A percentile compares a stretch with the other conserved stretches of the same genome.
Conservation (phyloP, 164 flowering plant genomes). For the Kingdonia uniflora region DNA sequence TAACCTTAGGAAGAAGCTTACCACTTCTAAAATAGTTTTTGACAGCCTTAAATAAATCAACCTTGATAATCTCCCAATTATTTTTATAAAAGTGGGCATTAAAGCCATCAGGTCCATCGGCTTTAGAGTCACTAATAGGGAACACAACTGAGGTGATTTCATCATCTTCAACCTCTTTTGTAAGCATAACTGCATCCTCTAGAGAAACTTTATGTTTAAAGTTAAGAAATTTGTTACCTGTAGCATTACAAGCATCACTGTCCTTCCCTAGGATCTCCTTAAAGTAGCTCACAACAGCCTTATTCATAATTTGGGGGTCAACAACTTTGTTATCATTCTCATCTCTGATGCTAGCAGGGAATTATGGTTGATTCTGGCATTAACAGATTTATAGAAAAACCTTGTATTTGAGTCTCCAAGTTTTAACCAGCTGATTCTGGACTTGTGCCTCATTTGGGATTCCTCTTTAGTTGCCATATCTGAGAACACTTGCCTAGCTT, state of each 20-base stretch:
- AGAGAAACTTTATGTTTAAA: background rate
- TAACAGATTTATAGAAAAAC: too few relatives aligned
- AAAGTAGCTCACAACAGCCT: background rate
- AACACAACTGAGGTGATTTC: background rate
- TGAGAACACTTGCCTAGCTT: background rate
- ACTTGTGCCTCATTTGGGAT: too few relatives aligned
- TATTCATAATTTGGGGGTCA: too few relatives aligned
- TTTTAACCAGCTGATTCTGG: too few relatives aligned
- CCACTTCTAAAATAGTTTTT: background rate
- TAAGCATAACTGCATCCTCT: background rate
- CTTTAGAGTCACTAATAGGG: background rate
- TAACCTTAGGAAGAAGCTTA: background rate
- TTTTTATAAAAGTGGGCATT: background rate
- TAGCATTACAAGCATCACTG: background rate
- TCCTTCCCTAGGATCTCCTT: background rate
- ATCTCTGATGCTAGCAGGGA: too few relatives aligned
- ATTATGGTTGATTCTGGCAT: too few relatives aligned
- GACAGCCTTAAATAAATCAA: background rate
- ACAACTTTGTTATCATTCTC: background rate
- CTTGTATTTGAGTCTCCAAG: too few relatives aligned
- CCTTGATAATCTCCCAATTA: background rate
- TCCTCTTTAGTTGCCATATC: background rate
- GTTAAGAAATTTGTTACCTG: background rate
- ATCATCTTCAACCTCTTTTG: background rate
- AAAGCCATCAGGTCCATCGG: background rate